Percentiles rank a stretch among this genome's conserved stretches.
phyloP scores from a whole-genome alignment of 176 grass and related monocot genomes.

The Echinochloa phyllopogon region DNA sequence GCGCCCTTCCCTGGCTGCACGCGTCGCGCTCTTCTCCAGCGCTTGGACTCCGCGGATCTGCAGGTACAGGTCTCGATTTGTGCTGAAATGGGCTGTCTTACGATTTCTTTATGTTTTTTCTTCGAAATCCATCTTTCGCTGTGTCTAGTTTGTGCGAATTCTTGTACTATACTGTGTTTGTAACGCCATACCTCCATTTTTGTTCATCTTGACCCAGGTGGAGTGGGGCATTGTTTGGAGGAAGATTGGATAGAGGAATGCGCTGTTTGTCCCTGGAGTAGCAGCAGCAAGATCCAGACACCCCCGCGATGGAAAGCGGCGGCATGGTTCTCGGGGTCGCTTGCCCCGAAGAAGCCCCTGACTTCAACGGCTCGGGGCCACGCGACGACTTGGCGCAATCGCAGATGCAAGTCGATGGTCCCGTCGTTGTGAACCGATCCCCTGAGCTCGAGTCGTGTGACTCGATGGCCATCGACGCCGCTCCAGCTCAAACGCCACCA shows the following conservation, averaged over 20 bases:
- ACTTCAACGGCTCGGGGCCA: background rate
- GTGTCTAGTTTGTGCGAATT: background rate
- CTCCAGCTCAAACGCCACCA: background rate
- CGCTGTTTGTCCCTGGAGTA: background rate
- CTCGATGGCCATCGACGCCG: constrained; percentile 52
- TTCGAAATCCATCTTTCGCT: background rate
- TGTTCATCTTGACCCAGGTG: constrained; percentile 12
- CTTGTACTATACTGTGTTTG: background rate
- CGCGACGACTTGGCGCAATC: background rate
- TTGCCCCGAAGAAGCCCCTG: constrained; percentile 2
- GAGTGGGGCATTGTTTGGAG: background rate
- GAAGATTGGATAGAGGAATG: background rate
- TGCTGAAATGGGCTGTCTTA: background rate
- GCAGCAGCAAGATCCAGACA: background rate
- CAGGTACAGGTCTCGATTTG: background rate
- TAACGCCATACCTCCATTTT: background rate
- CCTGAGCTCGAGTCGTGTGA: constrained; percentile 32
- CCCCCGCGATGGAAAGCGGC: constrained; percentile 28
- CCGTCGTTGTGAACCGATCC: constrained; percentile 32
- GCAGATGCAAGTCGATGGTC: constrained; percentile 43
- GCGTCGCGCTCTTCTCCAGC: background rate
- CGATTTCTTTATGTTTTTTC: background rate
- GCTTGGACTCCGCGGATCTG: background rate
- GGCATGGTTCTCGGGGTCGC: constrained; percentile 22
- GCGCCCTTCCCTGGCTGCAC: background rate